Base-by-base conservation (phyloP, 129 eudicot genomes). In the Tagetes patula region DNA sequence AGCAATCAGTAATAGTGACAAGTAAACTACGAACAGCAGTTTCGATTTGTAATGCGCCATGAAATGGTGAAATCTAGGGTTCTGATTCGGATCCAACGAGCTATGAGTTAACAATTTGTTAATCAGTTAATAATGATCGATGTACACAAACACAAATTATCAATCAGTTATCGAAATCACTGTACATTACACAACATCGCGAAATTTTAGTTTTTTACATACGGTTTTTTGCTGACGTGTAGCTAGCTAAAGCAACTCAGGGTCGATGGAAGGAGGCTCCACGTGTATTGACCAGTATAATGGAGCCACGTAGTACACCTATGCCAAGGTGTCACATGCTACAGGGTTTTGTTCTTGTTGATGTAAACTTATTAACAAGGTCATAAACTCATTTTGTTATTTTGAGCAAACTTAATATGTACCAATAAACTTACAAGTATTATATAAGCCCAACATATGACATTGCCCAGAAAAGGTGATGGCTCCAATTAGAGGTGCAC, bases 21-120 rank as follows among this genome's bases (percentile, higher is more conserved):
- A 10, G 79, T 83, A 88, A 3, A 88, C 36, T 12, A 86, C 27
- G 55, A 85, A 70, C 45, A 88, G 76, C 2, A 91, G 56, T 30
- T 73, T 87, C 58, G 89, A 80, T 85, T 79, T 84, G 69, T 77
- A 79, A 65, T 75, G 73, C 83, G 85, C 95, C 96, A 88, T 86
- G 6, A 9, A 68, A 36, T 36, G 69, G 86, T 86, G 6, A 9
- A 68, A 36, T 36, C 75, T 67, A 77, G 75, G 81, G 62, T 45
- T 45, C 13, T 47, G 50, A 46, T 36, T 39, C 48, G n/a, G 58
- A 58, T 48, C 52, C 13, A n/a, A 53, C 33, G 34, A 77, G 69
- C 56, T 39, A n/a, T 36, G 60, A 8, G 4, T 6, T 6, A 32
- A 48, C 45, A 33, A 40, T 63, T 38, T 50, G 59, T 10, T 8